These are phyloP conservation scores for Penicillium atrosanguineum DNA, from an alignment of 495 filamentous ascomycete species.

Conservation along the genomic window DNA sequence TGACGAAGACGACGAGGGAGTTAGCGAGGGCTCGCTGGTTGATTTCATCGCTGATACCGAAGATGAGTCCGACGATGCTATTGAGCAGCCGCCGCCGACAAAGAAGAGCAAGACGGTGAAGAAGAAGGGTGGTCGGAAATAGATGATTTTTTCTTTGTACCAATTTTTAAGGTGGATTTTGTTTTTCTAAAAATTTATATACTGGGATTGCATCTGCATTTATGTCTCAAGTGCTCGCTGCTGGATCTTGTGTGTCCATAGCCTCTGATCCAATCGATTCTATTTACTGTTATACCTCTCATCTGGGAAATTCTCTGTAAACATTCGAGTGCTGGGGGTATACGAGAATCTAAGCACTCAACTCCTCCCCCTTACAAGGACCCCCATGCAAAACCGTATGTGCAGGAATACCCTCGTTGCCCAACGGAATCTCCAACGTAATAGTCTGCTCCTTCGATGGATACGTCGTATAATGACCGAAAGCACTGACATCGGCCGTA, in stretches of 20 bases:
- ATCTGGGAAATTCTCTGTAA: no score
- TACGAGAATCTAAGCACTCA: conserved; percentile 1
- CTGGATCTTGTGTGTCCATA: neutral
- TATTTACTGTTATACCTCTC: neutral
- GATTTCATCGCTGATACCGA: conserved; percentile 49
- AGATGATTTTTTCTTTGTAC: conserved; percentile 6
- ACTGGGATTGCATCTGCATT: neutral
- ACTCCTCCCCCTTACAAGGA: conserved; percentile 31
- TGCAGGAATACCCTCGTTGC: conserved; percentile 32
- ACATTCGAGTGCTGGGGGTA: no score
- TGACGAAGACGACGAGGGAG: conserved; percentile 41
- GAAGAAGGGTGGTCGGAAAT: conserved; percentile 35
- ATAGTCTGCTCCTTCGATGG: conserved; percentile 42
- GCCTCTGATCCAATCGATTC: conserved; percentile 1
- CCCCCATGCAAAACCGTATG: conserved; percentile 44
- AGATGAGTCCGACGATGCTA: conserved; percentile 40
- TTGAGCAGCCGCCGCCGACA: conserved; percentile 30
- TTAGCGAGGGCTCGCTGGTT: conserved; percentile 43
- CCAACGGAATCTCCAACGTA: conserved; percentile 41
- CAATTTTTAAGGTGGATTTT: neutral
- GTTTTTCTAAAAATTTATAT: conserved; percentile 2
- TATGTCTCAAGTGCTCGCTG: neutral
- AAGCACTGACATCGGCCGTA: conserved; percentile 41
- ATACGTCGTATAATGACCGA: conserved; percentile 50
- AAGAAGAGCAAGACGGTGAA: conserved; percentile 41